Evolutionary conservation across 1,284 basidiomycete genomes (phyloP), one percentile per base, ranked within the genome.

Genomic region (Trametes polyzona): DNA sequence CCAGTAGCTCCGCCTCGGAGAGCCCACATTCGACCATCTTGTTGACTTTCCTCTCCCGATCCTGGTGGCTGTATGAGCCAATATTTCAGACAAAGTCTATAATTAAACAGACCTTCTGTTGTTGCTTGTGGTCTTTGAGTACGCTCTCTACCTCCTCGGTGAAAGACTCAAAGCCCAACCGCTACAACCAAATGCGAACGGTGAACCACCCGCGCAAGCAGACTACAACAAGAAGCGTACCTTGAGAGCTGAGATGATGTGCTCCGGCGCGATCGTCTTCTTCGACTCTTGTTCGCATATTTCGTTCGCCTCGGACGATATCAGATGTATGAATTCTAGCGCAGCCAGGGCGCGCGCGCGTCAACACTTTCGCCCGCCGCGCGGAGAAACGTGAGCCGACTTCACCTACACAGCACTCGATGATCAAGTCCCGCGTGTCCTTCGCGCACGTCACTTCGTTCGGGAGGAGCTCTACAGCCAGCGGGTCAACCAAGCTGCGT

Each of bases 241-340:
- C 79, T 95, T 93, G 49, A 99, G 78, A 5, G 96, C 97, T 33
- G 85, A 80, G 40, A 98, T 90, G 44, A 99, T 96, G 71, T 99
- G 96, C 69, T 99, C 96, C 2, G 97, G 96, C 4, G 95, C 93
- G 66, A 99, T 99, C 0, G 96, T 99, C 80, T 99, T 99, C 79
- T 98, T 98, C n/a, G 92, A 91, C 69, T 96, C 95, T 72, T 93
- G 90, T 70, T 99, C 97, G 73, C 97, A 99, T 57, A 98, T 94
- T 65, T 98, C 95, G 75, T 99, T 99, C 50, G 96, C 92, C 74
- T 98, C 95, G 7, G 96, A 96, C 14, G 97, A 97, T 70, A 99
- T 91, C 71, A 99, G 78, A 71, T 98, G 94, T 66, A 99, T 96
- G 76, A 98, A 99, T 80, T 99, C 96, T 98, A 68, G n/a, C 42